Evolutionary conservation across 2,329 filamentous ascomycete genomes (phyloP).

Genomic region (Ploettnerulaceae sp.): DNA sequence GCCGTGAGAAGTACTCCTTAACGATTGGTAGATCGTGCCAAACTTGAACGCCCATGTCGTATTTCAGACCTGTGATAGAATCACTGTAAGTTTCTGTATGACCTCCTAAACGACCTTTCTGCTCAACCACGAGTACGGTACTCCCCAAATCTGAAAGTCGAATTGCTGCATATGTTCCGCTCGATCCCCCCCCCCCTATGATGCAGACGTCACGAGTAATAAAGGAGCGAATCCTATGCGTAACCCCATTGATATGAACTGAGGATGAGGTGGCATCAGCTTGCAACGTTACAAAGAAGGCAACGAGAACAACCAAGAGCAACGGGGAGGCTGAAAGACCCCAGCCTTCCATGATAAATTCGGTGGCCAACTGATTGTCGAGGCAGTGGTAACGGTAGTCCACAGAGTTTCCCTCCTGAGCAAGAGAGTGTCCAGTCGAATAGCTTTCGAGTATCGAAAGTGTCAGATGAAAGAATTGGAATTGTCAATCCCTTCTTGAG

Average conservation of each 20-base stretch:
- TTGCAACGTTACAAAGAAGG: neutral
- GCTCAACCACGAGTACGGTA: slow-evolving; percentile 35
- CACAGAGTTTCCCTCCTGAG: neutral
- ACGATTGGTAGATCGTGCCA: slow-evolving; percentile 33
- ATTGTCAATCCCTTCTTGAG: neutral
- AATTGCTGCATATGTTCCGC: slow-evolving; percentile 35
- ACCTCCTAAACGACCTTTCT: slow-evolving; percentile 29
- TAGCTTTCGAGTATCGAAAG: neutral
- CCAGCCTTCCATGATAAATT: neutral
- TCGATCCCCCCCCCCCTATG: slow-evolving; percentile 36
- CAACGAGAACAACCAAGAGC: neutral
- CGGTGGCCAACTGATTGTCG: neutral
- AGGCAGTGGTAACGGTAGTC: neutral
- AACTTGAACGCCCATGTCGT: slow-evolving; percentile 37
- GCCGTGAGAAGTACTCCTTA: slow-evolving; percentile 38
- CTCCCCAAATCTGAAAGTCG: slow-evolving; percentile 32
- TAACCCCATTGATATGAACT: neutral
- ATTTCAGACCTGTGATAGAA: slow-evolving; percentile 30
- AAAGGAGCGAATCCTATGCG: neutral
- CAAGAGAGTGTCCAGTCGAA: neutral
- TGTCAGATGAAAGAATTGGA: neutral
- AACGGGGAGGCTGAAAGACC: neutral
- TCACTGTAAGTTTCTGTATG: slow-evolving; percentile 37
- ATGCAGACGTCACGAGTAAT: slow-evolving; percentile 31
- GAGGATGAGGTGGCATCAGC: neutral